Percentiles rank a stretch among this genome's conserved stretches.
Evolutionary conservation across 2,329 filamentous ascomycete species (phyloP).

Genomic region (Fusarium devonianum): DNA sequence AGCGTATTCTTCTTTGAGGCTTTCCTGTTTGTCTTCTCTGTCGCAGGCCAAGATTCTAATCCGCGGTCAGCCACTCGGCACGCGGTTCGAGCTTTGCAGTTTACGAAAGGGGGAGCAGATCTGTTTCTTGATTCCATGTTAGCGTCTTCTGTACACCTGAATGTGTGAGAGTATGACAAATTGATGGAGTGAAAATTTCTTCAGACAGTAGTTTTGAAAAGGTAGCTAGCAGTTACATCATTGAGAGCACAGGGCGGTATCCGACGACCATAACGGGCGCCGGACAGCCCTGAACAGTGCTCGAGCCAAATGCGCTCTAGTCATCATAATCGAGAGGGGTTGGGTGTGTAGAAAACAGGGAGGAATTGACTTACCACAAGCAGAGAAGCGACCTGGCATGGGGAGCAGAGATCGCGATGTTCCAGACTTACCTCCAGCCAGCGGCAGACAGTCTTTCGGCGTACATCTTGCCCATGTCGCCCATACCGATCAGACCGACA

Average conservation of each 20-base stretch:
- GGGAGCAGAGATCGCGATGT: slow-evolving; percentile 15
- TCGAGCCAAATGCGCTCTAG: slow-evolving; percentile 99
- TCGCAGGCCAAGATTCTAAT: slow-evolving; percentile 94
- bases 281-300: slow-evolving; percentile 74
- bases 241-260: slow-evolving; percentile 71
- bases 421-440: slow-evolving; percentile 83
- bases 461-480: slow-evolving; percentile 99
- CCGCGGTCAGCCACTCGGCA: slow-evolving; percentile 42
- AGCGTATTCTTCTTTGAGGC: slow-evolving; percentile 80
- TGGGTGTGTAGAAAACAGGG: slow-evolving; percentile 10
- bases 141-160: slow-evolving; percentile 29
- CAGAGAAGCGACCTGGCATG: slow-evolving; percentile 17
- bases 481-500: slow-evolving; percentile 97
- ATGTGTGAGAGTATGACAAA: slow-evolving; percentile 16
- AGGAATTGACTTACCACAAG: slow-evolving; percentile 35
- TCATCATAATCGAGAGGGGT: slow-evolving; percentile 76
- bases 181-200: slow-evolving; percentile 39
- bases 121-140: slow-evolving; percentile 35
- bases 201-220: slow-evolving; percentile 84
- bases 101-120: slow-evolving; percentile 2
- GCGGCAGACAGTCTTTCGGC: slow-evolving; percentile 85
- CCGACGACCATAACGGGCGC: slow-evolving; percentile 79
- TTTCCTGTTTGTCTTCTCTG: slow-evolving; percentile 85
- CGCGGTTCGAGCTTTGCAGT: slow-evolving; percentile 18
- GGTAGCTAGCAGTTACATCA: slow-evolving; percentile 99